These are phyloP conservation scores for Coniferiporia sulphurascens DNA, from an alignment of 1,284 basidiomycete species.

Conservation along the genomic window DNA sequence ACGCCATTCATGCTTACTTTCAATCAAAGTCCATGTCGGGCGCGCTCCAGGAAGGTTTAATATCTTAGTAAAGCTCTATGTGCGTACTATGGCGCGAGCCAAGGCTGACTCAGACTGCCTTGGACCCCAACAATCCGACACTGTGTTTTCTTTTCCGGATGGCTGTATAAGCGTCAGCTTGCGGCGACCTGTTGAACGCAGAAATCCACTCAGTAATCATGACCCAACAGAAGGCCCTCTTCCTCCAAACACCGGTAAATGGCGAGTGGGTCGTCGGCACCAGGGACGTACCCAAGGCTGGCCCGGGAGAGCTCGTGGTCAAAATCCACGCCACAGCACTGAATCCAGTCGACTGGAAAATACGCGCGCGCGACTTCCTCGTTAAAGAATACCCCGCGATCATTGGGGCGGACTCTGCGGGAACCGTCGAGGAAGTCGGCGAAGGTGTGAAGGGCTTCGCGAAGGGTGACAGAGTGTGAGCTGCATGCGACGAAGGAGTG, in stretches of 20 bases:
- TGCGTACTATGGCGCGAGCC: no score
- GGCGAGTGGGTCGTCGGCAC: conserved; percentile 24
- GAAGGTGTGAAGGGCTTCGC: conserved; percentile 43
- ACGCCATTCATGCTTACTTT: no score
- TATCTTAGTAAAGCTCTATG: no score
- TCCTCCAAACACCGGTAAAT: no score
- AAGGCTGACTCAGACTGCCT: no score
- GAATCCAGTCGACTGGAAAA: conserved; percentile 38
- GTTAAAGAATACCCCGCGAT: conserved; percentile 37
- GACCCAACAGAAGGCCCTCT: conserved; percentile 12
- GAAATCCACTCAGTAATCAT: not conserved
- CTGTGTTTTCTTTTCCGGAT: no score
- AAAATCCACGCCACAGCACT: conserved; percentile 38
- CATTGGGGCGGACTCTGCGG: conserved; percentile 58
- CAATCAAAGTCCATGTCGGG: no score
- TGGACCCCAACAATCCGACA: no score
- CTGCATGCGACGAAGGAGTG: conserved; percentile 1
- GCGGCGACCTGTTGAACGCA: no score
- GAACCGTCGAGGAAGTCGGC: conserved; percentile 48
- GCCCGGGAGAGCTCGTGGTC: conserved; percentile 36
- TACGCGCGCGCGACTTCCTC: conserved; percentile 28
- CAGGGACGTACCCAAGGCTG: conserved; percentile 27
- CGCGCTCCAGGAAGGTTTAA: no score
- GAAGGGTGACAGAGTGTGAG: conserved; percentile 57
- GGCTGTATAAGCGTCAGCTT: no score